Evolutionary conservation across 495 filamentous ascomycete species (phyloP), one percentile per base, ranked within the genome.

Genomic region (Aspergillus sclerotiicarbonarius): DNA sequence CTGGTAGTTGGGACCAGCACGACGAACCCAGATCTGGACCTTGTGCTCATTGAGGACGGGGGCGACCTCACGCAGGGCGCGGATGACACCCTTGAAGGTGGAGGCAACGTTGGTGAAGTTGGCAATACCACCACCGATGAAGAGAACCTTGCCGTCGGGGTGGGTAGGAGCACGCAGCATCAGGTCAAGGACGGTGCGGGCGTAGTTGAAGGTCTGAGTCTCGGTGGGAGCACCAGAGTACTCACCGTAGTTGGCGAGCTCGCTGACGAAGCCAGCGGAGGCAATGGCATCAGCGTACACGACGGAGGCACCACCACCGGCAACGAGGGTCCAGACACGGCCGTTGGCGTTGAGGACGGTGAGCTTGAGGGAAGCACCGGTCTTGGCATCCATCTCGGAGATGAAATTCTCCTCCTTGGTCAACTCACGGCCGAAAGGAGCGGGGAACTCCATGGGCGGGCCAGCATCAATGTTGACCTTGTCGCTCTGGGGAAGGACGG

Each of bases 51-150:
- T 85, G 57, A 99, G 83, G 35, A 86, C 76, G 50, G 87, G 86
- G 53, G 91, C 84, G 58, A 94, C 91, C 77, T 98, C 94, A 55
- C 95, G 88, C 56, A 99, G 87, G 37, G 94, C 94, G 57, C 91
- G 89, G 76, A 99, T 99, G 71, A 99, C 92, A 80, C 94, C 94
- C 83, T 99, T 99, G 88, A 99, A 99, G 50, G 94, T 99, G 62
- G 87, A 91, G 51, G 95, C 94, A 47, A 99, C 84, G 70, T 87
- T 90, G 77, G 94, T 99, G 82, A 99, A 99, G 87, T 99, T 99
- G 81, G 94, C 94, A 85, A 99, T 99, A 84, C 94, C 94, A 80
- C 94, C 94, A 74, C 94, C 94, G 65, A 99, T 97, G 83, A 99
- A 98, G 62, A 99, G 86, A 56, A 98, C 89, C 85, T 97, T 97